Percentiles rank a stretch among this genome's conserved stretches.
These are phyloP conservation scores for Botrytis byssoidea DNA, from an alignment of 2,329 filamentous ascomycete genomes.

Conservation along the genomic window DNA sequence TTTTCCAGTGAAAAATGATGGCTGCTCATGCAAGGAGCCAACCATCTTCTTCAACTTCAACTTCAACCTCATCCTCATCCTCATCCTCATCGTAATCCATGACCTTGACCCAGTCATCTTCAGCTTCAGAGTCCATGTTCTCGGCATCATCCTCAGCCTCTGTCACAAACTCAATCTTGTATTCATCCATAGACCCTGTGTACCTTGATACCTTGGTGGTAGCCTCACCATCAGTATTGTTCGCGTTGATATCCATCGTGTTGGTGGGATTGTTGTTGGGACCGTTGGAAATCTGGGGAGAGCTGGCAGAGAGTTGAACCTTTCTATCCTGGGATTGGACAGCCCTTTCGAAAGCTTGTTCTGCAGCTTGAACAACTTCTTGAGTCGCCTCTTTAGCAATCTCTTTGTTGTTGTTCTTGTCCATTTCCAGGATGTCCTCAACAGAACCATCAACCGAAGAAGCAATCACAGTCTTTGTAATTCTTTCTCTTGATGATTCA, in stretches of 20 bases:
- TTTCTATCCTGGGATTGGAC: background rate
- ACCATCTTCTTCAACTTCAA: background rate
- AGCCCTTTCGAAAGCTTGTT: background rate
- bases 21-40: background rate
- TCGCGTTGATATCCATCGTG: background rate
- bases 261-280: rapidly evolving
- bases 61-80: background rate
- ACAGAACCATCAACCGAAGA: background rate
- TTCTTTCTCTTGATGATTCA: background rate
- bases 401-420: background rate
- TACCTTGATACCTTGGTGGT: background rate
- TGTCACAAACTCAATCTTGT: background rate
- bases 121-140: background rate
- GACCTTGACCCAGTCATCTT: background rate
- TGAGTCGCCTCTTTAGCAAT: background rate
- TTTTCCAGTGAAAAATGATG: too few species aligned
- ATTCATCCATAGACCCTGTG: background rate
- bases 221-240: too few species aligned
- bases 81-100: background rate
- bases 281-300: background rate
- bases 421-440: background rate
- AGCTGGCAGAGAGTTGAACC: background rate
- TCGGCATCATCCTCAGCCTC: background rate
- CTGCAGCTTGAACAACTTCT: too few species aligned
- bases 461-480: background rate